Percentiles rank a stretch among this genome's conserved stretches.
Conservation (phyloP, 176 grass and related monocot species). For the bread wheat (Triticum aestivum) region DNA sequence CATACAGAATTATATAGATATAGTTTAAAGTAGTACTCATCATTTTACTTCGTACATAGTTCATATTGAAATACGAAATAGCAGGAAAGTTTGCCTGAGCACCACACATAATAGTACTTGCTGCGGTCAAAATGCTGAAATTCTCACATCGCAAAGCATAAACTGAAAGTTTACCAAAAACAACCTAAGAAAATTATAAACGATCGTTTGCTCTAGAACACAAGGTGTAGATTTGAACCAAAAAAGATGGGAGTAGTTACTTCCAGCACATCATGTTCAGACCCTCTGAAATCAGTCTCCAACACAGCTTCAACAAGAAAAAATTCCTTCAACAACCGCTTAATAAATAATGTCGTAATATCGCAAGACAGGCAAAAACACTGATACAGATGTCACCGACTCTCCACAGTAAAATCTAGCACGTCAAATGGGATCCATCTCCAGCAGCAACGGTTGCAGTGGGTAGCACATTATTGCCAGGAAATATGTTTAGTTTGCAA, state of each 20-base stretch:
- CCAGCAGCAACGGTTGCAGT: neutral
- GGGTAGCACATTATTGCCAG: neutral
- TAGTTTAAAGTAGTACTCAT: too few species aligned
- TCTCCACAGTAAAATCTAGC: conserved; percentile 33
- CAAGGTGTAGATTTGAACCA: too few species aligned
- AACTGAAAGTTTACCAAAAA: too few species aligned
- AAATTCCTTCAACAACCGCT: neutral
- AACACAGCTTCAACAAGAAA: neutral
- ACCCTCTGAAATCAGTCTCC: neutral
- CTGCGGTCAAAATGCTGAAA: too few species aligned
- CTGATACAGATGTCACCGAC: conserved; percentile 9
- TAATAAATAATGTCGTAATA: conserved; percentile 8
- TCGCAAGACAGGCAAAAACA: neutral
- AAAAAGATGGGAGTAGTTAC: neutral
- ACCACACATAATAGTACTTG: too few species aligned
- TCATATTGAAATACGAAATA: too few species aligned
- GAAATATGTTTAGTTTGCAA: neutral
- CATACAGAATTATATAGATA: too few species aligned
- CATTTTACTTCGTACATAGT: too few species aligned
- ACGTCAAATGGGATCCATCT: neutral
- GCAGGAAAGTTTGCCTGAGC: too few species aligned
- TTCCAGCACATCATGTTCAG: neutral
- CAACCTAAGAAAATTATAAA: too few species aligned
- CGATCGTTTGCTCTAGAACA: too few species aligned
- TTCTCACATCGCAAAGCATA: too few species aligned